These are phyloP conservation scores for Malassezia furfur DNA, from an alignment of 1,284 basidiomycete genomes.

Conservation along the genomic window DNA sequence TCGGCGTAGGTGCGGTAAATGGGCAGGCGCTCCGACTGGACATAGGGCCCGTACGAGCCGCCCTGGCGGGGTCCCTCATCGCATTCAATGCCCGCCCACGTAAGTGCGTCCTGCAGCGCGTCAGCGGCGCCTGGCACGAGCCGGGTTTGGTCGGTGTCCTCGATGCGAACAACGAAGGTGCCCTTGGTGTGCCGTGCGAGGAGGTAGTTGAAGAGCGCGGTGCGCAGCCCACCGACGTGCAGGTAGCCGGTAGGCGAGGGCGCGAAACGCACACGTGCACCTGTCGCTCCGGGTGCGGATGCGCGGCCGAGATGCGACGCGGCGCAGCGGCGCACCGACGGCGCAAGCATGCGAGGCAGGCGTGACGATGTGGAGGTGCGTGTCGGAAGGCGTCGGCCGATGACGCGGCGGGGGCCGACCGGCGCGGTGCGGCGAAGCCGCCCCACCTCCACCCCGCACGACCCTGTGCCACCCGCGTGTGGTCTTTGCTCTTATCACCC, in stretches of 20 bases:
- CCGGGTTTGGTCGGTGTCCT: conserved; percentile 69
- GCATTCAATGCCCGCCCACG: conserved; percentile 87
- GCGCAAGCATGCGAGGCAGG: background rate
- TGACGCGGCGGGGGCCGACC: no score
- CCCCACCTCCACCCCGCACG: background rate
- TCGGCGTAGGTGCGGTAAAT: conserved; percentile 68
- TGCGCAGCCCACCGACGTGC: conserved; percentile 90
- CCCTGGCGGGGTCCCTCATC: conserved; percentile 65
- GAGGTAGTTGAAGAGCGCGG: conserved; percentile 85
- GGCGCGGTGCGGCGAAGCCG: no score
- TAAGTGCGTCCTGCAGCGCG: conserved; percentile 63
- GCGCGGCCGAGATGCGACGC: background rate
- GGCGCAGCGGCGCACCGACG: background rate
- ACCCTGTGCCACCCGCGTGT: no score
- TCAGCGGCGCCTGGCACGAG: conserved; percentile 73
- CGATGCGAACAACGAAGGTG: conserved; percentile 80
- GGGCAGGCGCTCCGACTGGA: conserved; percentile 74
- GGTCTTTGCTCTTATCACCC: no score
- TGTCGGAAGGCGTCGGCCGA: background rate
- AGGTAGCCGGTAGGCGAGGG: conserved; percentile 91
- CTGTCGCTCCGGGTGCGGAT: background rate
- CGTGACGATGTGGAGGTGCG: background rate
- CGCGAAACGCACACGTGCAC: conserved; percentile 66
- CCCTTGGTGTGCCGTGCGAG: conserved; percentile 71
- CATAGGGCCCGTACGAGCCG: conserved; percentile 32